Base-by-base conservation (phyloP, 2,329 filamentous ascomycete species). In the Arthrobotrys pseudoclavata region DNA sequence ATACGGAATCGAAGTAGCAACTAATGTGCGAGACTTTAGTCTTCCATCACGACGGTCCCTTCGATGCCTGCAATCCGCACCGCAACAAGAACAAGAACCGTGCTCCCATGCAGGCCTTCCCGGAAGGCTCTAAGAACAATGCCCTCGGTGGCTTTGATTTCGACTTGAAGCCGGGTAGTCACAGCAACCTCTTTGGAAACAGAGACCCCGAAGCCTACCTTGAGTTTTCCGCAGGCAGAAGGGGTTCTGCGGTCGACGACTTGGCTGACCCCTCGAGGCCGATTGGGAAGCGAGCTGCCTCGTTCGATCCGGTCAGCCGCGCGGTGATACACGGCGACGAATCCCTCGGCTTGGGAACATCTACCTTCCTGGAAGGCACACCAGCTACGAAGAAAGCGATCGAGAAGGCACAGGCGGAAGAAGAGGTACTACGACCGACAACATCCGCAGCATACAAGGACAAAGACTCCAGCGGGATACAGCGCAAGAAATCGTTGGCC, bases 1-100 rank as follows among this genome's bases (percentile, higher is more conserved):
- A 40, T 13, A 40, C 10, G 13, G 2, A 40, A 40, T n/a, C 4
- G 26, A 6, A 13, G 13, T 12, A 29, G 53, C 42, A 52, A 29
- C 29, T 69, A 53, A 40, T 53, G 10, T 42, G n/a, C 2, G 20
- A 4, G 15, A 29, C 10, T 20, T n/a, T 82, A 97, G 94, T 97
- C 80, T 97, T 98, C 85, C 96, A 99, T 82, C 96, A 99, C 82
- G 96, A 98, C 82, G 96, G 96, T 0, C 96, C 96, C 3, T 99
- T 97, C 82, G 96, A 99, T 84, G 96, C 96, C 20, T 92, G 96
- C 83, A 97, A 97, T 84, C 94, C 96, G 3, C 92, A 97, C 83
- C 92, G 96, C 80, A 99, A 98, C 84, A 90, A 92, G 72, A 92
- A 92, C 82, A 92, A 91, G 81, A 90, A 91, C 82, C 89, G 91